phyloP scores from a whole-genome alignment of 345 rosid genomes.

The Erysimum cheiranthoides region DNA sequence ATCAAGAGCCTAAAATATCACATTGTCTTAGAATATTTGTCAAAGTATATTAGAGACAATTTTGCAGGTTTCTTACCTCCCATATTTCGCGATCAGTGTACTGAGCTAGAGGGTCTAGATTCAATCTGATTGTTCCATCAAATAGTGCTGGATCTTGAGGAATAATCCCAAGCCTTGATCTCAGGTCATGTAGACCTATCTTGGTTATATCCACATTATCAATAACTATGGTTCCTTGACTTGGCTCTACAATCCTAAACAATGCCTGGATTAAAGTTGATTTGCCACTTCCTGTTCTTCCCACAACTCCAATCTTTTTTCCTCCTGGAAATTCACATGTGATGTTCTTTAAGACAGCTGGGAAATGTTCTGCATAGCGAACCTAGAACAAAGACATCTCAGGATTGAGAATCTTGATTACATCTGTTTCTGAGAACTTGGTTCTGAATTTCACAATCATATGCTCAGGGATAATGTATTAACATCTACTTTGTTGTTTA shows the following conservation, averaged over 20 bases:
- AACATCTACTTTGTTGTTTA: constrained; percentile 34
- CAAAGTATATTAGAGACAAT: neutral
- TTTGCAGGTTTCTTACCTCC: constrained; percentile 59
- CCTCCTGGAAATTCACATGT: constrained; percentile 83
- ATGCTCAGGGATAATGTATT: neutral
- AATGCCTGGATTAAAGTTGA: constrained; percentile 90
- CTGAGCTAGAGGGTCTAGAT: constrained; percentile 80
- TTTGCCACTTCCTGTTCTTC: constrained; percentile 97
- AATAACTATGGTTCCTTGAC: constrained; percentile 81
- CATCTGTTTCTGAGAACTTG: neutral
- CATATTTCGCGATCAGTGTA: constrained; percentile 69
- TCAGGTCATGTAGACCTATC: constrained; percentile 87
- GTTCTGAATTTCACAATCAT: neutral
- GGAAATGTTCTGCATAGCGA: constrained; percentile 92
- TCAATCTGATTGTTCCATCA: constrained; percentile 89
- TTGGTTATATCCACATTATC: constrained; percentile 75
- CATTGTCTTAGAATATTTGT: constrained; percentile 3
- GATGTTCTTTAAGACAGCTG: constrained; percentile 78
- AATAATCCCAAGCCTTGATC: constrained; percentile 91
- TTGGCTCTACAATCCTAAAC: constrained; percentile 86
- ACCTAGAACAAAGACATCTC: constrained; percentile 50
- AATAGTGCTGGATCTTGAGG: constrained; percentile 97
- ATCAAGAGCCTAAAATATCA: constrained; percentile 63
- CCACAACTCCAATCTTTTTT: constrained; percentile 90
- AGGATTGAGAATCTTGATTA: neutral